Base-by-base conservation (phyloP, 1,284 basidiomycete species). In the Anthracocystis panici-leucophaei region DNA sequence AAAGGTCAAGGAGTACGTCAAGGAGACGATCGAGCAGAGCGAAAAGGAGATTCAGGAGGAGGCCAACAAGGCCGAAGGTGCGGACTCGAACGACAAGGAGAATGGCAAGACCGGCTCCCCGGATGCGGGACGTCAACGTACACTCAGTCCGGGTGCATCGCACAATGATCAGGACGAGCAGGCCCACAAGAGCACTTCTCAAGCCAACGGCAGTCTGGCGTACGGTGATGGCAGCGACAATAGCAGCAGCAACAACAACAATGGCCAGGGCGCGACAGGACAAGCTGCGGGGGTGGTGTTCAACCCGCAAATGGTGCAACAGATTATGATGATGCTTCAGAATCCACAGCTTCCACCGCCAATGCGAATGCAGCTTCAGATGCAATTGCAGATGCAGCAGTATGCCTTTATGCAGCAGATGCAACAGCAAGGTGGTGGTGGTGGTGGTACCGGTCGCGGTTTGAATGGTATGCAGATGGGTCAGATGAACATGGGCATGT, bases 331-430 rank as follows among this genome's bases (percentile, higher is more conserved):
- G 74, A 82, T 82, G 79, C 72, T 84, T 21, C 77, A 81, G 44
- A 84, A 83, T 40, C 82, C 82, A 5, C 68, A 77, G 23, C 61
- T 84, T 29, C 82, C 82, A 11, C 78, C 80, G 18, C 80, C 80
- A 44, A 79, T 84, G 79, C 73, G 80, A 23, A 82, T 83, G 78
- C 80, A 83, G 62, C 64, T 82, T 23, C 82, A 84, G 65, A 84
- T 83, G 81, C 82, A 84, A 51, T 48, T 84, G 49, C 82, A 83
- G 45, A 77, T 83, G 61, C 75, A 82, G 61, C 83, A 82, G 52
- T 77, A 78, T 48, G 75, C 78, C 27, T 80, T 81, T 29, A 79
- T 79, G 77, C 76, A 83, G 53, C 72, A 78, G 49, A 66, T 64
- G 65, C 77, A 79, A 45, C 52, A 45, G 45, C 35, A 57, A 23